A percentile compares a stretch with the other conserved stretches of the same genome.
phyloP scores from a whole-genome alignment of 2,329 filamentous ascomycete species.

The Colletotrichum sp. region DNA sequence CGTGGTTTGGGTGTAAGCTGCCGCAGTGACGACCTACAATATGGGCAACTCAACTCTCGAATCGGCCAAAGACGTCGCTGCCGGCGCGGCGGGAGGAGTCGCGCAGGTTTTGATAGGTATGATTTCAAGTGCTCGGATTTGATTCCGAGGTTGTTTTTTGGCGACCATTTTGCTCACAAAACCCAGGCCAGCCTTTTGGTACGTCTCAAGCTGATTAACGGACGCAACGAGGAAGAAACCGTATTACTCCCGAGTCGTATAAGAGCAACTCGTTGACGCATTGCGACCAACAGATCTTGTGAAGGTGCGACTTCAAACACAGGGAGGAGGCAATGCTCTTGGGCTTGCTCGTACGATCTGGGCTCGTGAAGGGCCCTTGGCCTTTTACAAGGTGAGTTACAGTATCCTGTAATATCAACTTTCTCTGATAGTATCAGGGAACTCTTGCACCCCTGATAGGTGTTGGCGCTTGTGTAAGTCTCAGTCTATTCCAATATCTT shows the following conservation, averaged over 20 bases:
- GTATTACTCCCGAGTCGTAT: accelerated
- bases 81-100: background rate
- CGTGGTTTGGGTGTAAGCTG: background rate
- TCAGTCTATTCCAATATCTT: background rate
- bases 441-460: background rate
- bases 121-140: background rate
- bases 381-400: background rate
- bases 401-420: background rate
- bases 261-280: background rate
- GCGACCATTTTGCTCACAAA: accelerated
- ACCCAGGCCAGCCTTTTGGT: background rate
- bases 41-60: background rate
- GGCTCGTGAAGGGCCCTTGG: background rate
- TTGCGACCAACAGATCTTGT: background rate
- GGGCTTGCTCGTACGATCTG: background rate
- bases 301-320: background rate
- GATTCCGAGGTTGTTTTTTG: background rate
- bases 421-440: background rate
- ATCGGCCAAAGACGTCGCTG: background rate
- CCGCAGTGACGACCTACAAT: background rate
- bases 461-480: background rate
- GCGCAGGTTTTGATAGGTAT: background rate
- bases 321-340: background rate
- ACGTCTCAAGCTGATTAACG: background rate
- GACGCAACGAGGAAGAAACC: background rate